Conservation (phyloP, 768 basidiomycete species). For the Hygrocybe coccinea region DNA sequence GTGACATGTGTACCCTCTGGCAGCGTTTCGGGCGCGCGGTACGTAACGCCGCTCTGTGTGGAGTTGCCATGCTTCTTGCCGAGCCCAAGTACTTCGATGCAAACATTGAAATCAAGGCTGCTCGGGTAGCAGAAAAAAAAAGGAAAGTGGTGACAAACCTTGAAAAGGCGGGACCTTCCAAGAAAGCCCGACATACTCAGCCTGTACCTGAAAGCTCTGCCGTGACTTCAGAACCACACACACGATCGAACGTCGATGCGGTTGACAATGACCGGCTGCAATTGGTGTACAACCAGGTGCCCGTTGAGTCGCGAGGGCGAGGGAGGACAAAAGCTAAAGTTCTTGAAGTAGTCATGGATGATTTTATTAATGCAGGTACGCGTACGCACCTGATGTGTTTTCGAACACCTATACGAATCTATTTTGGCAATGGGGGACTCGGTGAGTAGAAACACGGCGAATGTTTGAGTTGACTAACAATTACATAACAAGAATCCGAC, state of each 20-base stretch:
- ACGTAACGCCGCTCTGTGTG: background rate
- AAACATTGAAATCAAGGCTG: too few relatives aligned
- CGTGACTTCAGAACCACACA: too few relatives aligned
- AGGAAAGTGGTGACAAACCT: background rate
- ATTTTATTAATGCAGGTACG: background rate
- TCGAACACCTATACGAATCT: background rate
- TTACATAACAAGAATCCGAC: background rate
- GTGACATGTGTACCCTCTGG: background rate
- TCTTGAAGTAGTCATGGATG: background rate
- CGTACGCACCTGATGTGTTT: background rate
- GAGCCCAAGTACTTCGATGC: background rate
- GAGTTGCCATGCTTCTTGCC: background rate
- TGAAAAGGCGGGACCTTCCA: background rate
- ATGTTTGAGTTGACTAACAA: background rate
- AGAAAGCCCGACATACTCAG: too few relatives aligned
- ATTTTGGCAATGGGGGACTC: background rate
- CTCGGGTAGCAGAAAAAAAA: background rate
- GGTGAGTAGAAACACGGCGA: too few relatives aligned
- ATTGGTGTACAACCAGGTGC: too few relatives aligned
- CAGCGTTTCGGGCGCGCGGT: slow-evolving; percentile 1
- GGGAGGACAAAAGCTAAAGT: background rate
- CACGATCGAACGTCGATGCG: too few relatives aligned
- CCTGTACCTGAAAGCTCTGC: too few relatives aligned
- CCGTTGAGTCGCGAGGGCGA: too few relatives aligned
- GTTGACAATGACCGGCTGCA: too few relatives aligned